Conservation (phyloP, 768 basidiomycete genomes). For the Artomyces pyxidatus region DNA sequence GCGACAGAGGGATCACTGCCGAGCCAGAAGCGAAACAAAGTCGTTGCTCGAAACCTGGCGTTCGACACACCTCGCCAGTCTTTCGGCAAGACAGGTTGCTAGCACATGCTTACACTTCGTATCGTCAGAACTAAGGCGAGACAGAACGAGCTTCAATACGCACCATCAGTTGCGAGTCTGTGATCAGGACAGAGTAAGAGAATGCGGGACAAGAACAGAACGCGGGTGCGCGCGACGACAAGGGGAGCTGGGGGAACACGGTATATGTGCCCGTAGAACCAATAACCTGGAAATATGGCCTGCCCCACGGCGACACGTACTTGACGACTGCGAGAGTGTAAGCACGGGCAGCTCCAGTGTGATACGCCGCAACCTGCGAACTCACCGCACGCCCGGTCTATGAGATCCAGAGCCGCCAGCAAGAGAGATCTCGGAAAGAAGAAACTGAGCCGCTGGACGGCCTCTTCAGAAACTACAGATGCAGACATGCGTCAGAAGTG, state of each 20-base stretch:
- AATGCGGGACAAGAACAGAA: constrained; percentile 78
- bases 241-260: constrained; percentile 42
- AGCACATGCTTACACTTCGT: constrained; percentile 74
- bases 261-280: constrained; percentile 58
- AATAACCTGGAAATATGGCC: constrained; percentile 56
- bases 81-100: constrained; percentile 53
- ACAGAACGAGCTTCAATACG: background rate
- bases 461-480: constrained; percentile 38
- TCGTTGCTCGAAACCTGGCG: constrained; percentile 39
- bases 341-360: background rate
- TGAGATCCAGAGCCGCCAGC: constrained; percentile 66
- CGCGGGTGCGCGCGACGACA: constrained; percentile 28
- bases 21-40: constrained; percentile 35
- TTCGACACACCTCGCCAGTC: constrained; percentile 42
- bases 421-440: constrained; percentile 58
- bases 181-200: constrained; percentile 50
- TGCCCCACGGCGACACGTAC: constrained; percentile 48
- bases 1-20: constrained; percentile 22
- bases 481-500: background rate
- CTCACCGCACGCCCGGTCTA: constrained; percentile 63
- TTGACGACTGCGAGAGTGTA: constrained; percentile 42
- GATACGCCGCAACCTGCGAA: too few species aligned
- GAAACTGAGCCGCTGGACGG: constrained; percentile 44
- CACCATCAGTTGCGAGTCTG: constrained; percentile 60
- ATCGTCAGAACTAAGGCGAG: background rate